These are phyloP conservation scores for Calonectria honghensis DNA, from an alignment of 2,329 filamentous ascomycete species.

Conservation along the genomic window DNA sequence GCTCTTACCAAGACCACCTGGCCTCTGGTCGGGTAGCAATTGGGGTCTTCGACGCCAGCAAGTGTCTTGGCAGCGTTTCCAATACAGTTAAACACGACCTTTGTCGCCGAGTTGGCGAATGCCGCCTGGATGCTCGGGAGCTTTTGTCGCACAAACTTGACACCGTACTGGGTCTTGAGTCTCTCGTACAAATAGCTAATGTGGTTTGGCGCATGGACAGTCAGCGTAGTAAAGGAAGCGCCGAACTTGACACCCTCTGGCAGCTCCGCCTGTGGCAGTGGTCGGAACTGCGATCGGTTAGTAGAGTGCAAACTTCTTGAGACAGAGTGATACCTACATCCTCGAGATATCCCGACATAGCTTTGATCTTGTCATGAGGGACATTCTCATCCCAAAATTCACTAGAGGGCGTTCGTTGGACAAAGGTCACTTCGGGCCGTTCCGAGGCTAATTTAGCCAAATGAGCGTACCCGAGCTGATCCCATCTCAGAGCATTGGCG, in stretches of 20 bases:
- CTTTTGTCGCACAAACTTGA: constrained; percentile 57
- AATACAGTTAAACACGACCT: constrained; percentile 60
- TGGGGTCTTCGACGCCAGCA: constrained; percentile 60
- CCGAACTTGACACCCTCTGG: constrained; percentile 59
- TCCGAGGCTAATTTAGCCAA: constrained; percentile 59
- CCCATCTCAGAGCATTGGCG: constrained; percentile 64
- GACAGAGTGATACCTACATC: constrained; percentile 55
- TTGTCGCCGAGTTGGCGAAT: constrained; percentile 53
- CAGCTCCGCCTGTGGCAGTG: constrained; percentile 55
- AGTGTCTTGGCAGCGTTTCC: constrained; percentile 60
- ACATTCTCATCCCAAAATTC: constrained; percentile 65
- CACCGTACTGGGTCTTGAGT: constrained; percentile 55
- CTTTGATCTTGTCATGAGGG: constrained; percentile 62
- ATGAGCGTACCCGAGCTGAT: constrained; percentile 62
- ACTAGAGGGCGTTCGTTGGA: constrained; percentile 61
- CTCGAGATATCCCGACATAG: constrained; percentile 63
- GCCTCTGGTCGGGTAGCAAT: constrained; percentile 64
- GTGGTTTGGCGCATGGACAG: constrained; percentile 62
- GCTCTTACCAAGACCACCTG: constrained; percentile 62
- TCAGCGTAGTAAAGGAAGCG: constrained; percentile 61
- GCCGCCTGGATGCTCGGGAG: constrained; percentile 55
- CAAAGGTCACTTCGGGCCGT: constrained; percentile 57
- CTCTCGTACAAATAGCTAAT: constrained; percentile 56
- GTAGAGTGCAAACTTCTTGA: background rate
- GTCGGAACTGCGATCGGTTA: constrained; percentile 54